Evolutionary conservation across 1,284 basidiomycete species (phyloP).

Genomic region (Rhodotorula sp.): DNA sequence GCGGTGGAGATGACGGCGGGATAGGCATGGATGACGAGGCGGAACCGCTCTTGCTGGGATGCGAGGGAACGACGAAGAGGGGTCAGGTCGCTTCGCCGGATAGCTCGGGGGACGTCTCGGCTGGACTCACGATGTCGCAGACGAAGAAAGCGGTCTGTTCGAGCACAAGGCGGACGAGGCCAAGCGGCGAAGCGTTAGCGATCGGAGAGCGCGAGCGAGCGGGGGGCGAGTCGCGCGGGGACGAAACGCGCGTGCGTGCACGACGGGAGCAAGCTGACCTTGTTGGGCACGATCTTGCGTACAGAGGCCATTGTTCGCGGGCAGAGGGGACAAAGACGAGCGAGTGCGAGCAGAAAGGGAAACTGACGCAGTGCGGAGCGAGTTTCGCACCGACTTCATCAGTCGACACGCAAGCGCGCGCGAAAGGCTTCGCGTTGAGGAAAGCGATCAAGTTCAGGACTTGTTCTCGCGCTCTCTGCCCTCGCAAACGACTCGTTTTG

Average conservation of each 20-base stretch:
- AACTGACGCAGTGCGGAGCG: too few relatives aligned
- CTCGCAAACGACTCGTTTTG: too few relatives aligned
- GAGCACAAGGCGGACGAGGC: background rate
- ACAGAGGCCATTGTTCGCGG: background rate
- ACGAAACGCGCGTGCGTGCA: background rate
- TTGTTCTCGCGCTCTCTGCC: too few relatives aligned
- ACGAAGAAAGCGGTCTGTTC: conserved; percentile 64
- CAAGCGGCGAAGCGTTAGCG: background rate
- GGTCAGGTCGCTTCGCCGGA: background rate
- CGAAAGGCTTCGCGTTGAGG: too few relatives aligned
- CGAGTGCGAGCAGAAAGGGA: background rate
- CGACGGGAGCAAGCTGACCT: background rate
- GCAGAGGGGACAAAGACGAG: too few relatives aligned
- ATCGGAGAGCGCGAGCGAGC: background rate
- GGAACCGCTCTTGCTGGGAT: conserved; percentile 41
- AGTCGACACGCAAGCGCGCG: too few relatives aligned
- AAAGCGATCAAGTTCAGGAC: too few relatives aligned
- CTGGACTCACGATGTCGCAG: conserved; percentile 60
- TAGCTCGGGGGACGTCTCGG: background rate
- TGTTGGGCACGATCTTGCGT: conserved; percentile 2
- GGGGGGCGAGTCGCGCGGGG: background rate
- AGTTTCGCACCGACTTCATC: too few relatives aligned
- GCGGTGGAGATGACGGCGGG: conserved; percentile 66
- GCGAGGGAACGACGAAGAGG: too few relatives aligned
- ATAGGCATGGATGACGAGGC: conserved; percentile 57